Evolutionary conservation across 371 early-diverging fungal species (phyloP), one percentile per base, ranked within the genome.

Genomic region (Actinomucor elegans): DNA sequence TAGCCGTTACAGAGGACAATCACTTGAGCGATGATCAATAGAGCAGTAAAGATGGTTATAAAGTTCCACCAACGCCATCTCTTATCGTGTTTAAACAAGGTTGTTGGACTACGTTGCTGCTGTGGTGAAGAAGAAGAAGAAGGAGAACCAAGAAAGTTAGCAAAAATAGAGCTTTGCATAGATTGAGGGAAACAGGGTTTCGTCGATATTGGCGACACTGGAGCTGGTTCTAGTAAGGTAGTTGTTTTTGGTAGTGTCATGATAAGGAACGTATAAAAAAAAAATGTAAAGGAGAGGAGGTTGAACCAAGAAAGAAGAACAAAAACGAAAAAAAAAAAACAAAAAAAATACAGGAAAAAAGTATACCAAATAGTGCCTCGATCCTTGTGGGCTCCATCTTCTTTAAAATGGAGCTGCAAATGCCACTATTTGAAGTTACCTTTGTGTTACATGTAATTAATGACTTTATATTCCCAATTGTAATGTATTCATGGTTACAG

Each of bases 51-150:
- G 2, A 71, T 43, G 6, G 62, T 60, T 9, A 73, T 50, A 27
- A 67, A 59, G 44, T 77, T 67, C 82, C 81, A 84, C 84, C 84
- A 84, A 23, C 68, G 74, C 79, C 81, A 81, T 51, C 58, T 59
- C 44, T 57, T 64, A 29, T 51, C 41, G 27, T 64, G 23, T 44
- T 64, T n/a, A n/a, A n/a, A n/a, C n/a, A n/a, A n/a, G 6, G 24
- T 18, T n/a, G 12, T 23, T n/a, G 48, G 9, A 34, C 23, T 24
- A 2, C n/a, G 8, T 15, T 26, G 23, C 5, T 24, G 48, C 2
- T 33, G n/a, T 35, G 36, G 14, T 18, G 32, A 20, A 9, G 48
- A 31, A 14, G 14, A 35, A 12, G 34, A 5, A 2, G 32, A 48
- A 24, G 34, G 24, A 35, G 24, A 24, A n/a, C n/a, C n/a, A n/a